Evolutionary conservation across 192 early-diverging fungal genomes (phyloP).

Genomic region (Backusella tarrabulga): DNA sequence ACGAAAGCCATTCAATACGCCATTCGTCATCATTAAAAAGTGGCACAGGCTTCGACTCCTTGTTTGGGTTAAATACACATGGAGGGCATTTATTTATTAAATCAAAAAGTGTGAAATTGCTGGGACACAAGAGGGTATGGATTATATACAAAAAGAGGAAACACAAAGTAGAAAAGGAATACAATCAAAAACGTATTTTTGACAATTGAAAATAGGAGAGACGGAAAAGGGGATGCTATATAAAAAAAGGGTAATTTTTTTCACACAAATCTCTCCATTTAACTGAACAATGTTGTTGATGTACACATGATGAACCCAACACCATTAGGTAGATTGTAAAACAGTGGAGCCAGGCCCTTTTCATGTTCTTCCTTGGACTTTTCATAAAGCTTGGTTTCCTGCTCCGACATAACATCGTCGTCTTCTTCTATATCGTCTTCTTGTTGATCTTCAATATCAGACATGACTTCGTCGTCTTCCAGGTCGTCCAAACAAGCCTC

Average conservation of each 20-base stretch:
- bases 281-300: background rate
- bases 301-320: background rate
- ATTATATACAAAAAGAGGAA: no score
- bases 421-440: no score
- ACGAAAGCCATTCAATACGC: no score
- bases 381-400: background rate
- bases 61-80: no score
- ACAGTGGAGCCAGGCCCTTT: background rate
- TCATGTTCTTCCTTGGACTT: background rate
- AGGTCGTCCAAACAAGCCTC: conserved; percentile 2
- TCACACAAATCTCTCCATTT: background rate
- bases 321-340: background rate
- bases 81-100: no score
- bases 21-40: no score
- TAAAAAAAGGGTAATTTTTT: background rate
- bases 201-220: background rate
- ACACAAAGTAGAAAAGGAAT: background rate
- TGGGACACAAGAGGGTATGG: no score
- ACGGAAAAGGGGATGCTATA: background rate
- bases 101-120: no score
- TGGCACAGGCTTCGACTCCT: no score
- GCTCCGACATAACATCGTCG: background rate
- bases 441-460: background rate
- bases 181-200: background rate
- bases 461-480: background rate